Conservation (phyloP, 345 rosid species). For the Salix brachista region DNA sequence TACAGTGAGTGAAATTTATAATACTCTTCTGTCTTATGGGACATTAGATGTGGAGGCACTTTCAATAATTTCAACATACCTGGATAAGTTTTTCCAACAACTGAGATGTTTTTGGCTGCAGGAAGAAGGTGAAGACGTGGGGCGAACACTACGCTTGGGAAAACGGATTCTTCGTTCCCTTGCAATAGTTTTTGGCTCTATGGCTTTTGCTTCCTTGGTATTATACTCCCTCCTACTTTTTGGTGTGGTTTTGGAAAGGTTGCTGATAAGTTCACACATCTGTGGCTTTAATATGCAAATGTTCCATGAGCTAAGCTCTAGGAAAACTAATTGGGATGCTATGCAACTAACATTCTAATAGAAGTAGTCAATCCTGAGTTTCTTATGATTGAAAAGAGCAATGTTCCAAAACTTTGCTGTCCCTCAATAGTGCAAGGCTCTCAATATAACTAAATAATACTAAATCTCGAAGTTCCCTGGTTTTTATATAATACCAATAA, state of each 20-base stretch:
- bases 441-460: neutral
- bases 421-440: neutral
- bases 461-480: neutral
- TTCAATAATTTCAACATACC: neutral
- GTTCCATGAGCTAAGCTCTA: neutral
- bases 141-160: constrained; percentile 69
- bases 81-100: constrained; percentile 7
- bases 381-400: neutral
- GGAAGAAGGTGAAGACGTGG: constrained; percentile 91
- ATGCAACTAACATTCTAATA: neutral
- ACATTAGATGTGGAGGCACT: neutral
- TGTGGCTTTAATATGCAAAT: neutral
- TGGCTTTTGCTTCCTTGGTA: constrained; percentile 88
- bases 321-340: neutral
- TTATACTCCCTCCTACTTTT: constrained; percentile 10
- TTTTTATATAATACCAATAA: too few species aligned
- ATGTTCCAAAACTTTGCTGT: neutral
- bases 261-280: neutral
- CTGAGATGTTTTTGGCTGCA: constrained; percentile 40
- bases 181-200: constrained; percentile 74
- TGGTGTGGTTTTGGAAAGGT: neutral
- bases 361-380: neutral
- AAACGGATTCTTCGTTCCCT: constrained; percentile 87
- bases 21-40: neutral
- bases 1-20: constrained; percentile 45